Base-by-base conservation (phyloP, 2,329 filamentous ascomycete species). In the Hymenoscyphus fructigenus region DNA sequence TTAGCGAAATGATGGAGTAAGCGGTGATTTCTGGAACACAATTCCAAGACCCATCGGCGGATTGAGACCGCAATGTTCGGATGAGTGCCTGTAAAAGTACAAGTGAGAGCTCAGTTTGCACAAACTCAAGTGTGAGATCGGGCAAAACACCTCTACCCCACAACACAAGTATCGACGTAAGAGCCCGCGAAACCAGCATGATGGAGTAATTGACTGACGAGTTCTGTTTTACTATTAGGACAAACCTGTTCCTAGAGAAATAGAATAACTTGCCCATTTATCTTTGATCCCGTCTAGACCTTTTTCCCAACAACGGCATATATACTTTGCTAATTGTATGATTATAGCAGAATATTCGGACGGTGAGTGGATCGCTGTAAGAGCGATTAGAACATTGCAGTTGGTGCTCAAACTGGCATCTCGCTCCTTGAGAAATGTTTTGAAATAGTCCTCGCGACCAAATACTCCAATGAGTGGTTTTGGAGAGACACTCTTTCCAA, bases 141-240 rank as follows among this genome's bases (percentile, higher is more conserved):
- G 4, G 14, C 6, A 14, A 3, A 14, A 60, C 3, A n/a, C 26
- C 38, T 47, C 4, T 5, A 60, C 26, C 10, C 44, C 5, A 9
- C 29, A 14, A 29, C 12, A 6, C 7, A 60, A 32, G 12, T 17
- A 36, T 29, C 47, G 34, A 23, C n/a, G n/a, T n/a, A n/a, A n/a
- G n/a, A n/a, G n/a, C n/a, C n/a, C n/a, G n/a, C n/a, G 38, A 17
- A n/a, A 60, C n/a, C 20, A 60, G 58, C 58, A 60, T 60, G 5
- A 47, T 47, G 7, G 58, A 38, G n/a, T 60, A 60, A 23, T 47
- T 5, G 5, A 20, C 9, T 23, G 58, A 60, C 4, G 28, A 28
- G 29, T 44, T 44, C n/a, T 47, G 47, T 17, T 9, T 9, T 41
- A 41, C n/a, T n/a, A n/a, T n/a, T n/a, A n/a, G n/a, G n/a, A n/a